These are phyloP conservation scores for Linderniella brevidens DNA, from an alignment of 257 asterid species.

Conservation along the genomic window DNA sequence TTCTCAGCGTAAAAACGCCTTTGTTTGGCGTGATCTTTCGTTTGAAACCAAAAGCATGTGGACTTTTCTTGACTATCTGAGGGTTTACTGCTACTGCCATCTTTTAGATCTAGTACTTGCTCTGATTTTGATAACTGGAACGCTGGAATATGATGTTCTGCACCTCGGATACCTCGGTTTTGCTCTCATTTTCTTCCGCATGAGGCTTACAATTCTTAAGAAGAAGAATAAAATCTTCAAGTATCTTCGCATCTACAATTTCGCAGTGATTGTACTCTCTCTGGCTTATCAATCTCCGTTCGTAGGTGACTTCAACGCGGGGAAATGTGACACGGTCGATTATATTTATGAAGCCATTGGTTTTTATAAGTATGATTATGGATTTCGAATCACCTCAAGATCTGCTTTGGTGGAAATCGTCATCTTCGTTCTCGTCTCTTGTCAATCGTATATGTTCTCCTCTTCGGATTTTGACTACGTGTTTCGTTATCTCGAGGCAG, in stretches of 20 bases:
- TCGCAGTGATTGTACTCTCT: constrained; percentile 84
- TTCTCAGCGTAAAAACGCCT: constrained; percentile 76
- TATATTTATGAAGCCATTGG: constrained; percentile 92
- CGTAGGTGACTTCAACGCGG: constrained; percentile 57
- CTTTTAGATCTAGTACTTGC: constrained; percentile 93
- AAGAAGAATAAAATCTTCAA: constrained; percentile 87
- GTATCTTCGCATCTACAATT: constrained; percentile 72
- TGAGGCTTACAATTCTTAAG: constrained; percentile 80
- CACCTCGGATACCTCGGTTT: constrained; percentile 94
- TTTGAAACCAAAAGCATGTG: constrained; percentile 98
- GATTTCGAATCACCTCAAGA: constrained; percentile 93
- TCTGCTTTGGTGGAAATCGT: constrained; percentile 92
- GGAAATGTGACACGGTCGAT: constrained; percentile 76
- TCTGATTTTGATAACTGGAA: constrained; percentile 78
- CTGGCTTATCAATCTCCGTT: constrained; percentile 96
- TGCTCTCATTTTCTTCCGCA: constrained; percentile 89
- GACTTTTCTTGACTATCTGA: constrained; percentile 89
- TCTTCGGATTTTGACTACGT: constrained; percentile 94
- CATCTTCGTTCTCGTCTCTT: constrained; percentile 78
- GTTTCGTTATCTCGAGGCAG: constrained; percentile 98
- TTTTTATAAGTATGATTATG: constrained; percentile 89
- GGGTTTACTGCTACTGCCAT: constrained; percentile 98
- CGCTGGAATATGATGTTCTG: constrained; percentile 87
- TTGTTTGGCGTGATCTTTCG: constrained; percentile 89
- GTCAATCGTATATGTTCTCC: constrained; percentile 93